Base-by-base conservation (phyloP, 306 rosid species). In the Betula pendula region DNA sequence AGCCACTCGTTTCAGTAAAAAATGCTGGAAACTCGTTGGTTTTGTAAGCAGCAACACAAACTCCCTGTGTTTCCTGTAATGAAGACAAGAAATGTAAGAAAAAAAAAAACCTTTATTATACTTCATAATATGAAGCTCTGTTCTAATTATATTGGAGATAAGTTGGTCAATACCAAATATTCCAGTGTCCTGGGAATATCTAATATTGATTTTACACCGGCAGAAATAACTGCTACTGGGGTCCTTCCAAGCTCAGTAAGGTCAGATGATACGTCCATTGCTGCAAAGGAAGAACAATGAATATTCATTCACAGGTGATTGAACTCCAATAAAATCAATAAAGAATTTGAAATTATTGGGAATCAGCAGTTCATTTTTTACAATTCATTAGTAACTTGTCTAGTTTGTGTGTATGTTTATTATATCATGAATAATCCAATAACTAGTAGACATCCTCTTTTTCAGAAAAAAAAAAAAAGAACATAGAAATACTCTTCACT, bases 171-270 rank as follows among this genome's bases (percentile, higher is more conserved):
- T 85, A 94, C 98, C 91, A 94, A 85, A 85, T 92, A 92, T 70
- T 94, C 97, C 51, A 94, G 96, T 49, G 98, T 94, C 83, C 93
- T 82, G 40, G 93, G 95, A 72, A 94, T 90, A 82, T 94, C 98
- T 68, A 94, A 79, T 81, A 94, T 94, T 66, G 98, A 94, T 86
- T 94, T 94, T 71, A 92, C 91, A 75, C 97, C 98, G 65, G 98
- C 98, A 76, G 95, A 90, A 80, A 94, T 84, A 82, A 94, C 98
- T 65, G 97, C 88, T 31, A 94, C 89, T 2, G 97, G 96, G 58
- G 98, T 94, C 87, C 91, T 92, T 77, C 96, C 97, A 70, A 94
- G 96, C 90, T 92, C 97, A 16, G 93, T 92, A 71, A 94, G 97
- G 84, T 94, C 98, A 55, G 97, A 94, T 68, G 98, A 94, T 83